phyloP scores from a whole-genome alignment of 164 flowering plant genomes.

The Euptelea pleiosperma region DNA sequence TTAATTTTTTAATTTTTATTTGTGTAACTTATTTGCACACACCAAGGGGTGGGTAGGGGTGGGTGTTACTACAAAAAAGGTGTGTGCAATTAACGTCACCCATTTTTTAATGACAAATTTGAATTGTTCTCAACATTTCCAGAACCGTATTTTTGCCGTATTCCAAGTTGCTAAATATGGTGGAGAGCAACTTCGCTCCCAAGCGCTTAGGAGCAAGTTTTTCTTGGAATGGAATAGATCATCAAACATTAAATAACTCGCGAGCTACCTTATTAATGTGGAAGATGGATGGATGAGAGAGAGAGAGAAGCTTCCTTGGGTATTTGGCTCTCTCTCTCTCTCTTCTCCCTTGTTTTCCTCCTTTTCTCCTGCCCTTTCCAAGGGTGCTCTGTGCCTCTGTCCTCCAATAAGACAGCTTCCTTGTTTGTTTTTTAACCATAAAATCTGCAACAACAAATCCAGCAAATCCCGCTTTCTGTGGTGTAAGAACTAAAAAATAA shows the following conservation, averaged over 20 bases:
- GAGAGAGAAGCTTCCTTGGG: not conserved
- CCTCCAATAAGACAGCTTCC: slow-evolving; percentile 15
- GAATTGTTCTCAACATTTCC: too few species aligned
- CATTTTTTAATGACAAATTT: too few species aligned
- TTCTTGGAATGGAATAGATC: too few species aligned
- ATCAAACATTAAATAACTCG: too few species aligned
- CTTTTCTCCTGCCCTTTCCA: slow-evolving; percentile 11
- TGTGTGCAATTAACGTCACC: not conserved
- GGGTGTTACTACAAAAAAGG: too few species aligned
- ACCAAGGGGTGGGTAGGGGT: too few species aligned
- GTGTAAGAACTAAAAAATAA: not conserved
- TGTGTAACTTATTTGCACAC: too few species aligned
- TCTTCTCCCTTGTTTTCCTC: not conserved
- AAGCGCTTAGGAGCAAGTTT: too few species aligned
- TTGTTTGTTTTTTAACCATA: not conserved
- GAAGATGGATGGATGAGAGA: too few species aligned
- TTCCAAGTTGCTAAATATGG: not conserved
- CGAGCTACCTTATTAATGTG: too few species aligned
- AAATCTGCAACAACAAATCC: slow-evolving; percentile 8
- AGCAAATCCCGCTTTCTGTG: slow-evolving; percentile 17
- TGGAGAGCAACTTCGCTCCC: not conserved
- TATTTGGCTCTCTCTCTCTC: not conserved
- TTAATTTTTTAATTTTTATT: too few species aligned
- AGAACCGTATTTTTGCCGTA: too few species aligned
- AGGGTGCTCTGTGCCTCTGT: slow-evolving; percentile 15